Conservation (phyloP, 2,329 filamentous ascomycete species). For the Pestalotiopsis sp. region DNA sequence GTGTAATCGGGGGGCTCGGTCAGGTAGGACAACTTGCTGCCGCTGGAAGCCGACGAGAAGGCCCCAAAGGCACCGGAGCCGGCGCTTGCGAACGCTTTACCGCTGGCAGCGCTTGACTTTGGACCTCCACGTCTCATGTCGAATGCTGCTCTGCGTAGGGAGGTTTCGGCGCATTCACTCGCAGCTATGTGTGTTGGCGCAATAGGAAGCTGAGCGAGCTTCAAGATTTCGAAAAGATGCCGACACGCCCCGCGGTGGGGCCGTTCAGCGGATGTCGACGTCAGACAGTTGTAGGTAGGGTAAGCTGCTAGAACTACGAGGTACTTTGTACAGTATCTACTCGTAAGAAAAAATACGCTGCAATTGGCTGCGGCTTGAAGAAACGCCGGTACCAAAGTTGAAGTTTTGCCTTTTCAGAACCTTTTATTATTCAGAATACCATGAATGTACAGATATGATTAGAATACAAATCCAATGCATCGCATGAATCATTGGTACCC, state of each 20-base stretch:
- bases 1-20: slow-evolving; percentile 82
- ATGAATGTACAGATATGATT: too few relatives aligned
- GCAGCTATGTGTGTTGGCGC: neutral
- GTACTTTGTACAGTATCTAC: neutral
- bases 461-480: too few relatives aligned
- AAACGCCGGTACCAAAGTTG: too few relatives aligned
- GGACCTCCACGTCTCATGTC: slow-evolving; percentile 32
- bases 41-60: slow-evolving; percentile 42
- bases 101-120: slow-evolving; percentile 30
- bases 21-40: slow-evolving; percentile 76
- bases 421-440: too few relatives aligned
- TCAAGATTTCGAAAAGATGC: neutral
- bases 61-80: slow-evolving; percentile 39
- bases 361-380: too few relatives aligned
- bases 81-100: slow-evolving; percentile 27
- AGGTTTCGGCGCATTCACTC: neutral
- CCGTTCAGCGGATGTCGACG: neutral
- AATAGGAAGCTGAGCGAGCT: neutral
- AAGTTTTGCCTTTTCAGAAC: too few relatives aligned
- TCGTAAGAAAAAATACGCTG: neutral
- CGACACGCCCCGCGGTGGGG: slow-evolving; percentile 1
- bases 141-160: neutral
- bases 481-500: neutral
- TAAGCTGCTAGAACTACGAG: neutral
- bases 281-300: neutral